Percentiles rank a stretch among this genome's conserved stretches.
Conservation (phyloP, 257 asterid genomes). For the Vinca minor region DNA sequence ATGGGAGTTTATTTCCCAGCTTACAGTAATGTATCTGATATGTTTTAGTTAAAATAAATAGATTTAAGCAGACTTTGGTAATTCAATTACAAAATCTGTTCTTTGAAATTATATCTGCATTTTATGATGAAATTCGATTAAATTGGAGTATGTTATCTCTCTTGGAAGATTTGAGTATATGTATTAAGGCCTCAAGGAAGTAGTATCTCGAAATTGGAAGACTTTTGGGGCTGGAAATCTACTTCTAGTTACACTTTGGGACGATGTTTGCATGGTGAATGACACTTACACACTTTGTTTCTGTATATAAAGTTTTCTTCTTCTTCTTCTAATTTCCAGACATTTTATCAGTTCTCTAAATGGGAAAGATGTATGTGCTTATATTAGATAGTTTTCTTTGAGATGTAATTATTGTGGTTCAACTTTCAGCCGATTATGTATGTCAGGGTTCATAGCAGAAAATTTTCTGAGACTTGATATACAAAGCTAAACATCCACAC, state of each 20-base stretch:
- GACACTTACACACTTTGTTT: too few relatives aligned
- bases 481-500: not conserved
- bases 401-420: not conserved
- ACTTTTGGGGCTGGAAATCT: too few relatives aligned
- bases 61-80: not conserved
- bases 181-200: too few relatives aligned
- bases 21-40: not conserved
- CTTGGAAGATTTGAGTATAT: too few relatives aligned
- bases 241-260: too few relatives aligned
- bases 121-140: not conserved
- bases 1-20: not conserved
- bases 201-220: too few relatives aligned
- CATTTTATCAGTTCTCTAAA: not conserved
- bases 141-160: not conserved
- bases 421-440: not conserved
- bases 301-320: not conserved
- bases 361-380: not conserved
- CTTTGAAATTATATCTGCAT: not conserved
- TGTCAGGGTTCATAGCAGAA: too few relatives aligned
- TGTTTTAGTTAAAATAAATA: not conserved
- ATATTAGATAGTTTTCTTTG: not conserved
- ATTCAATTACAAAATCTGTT: not conserved
- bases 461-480: not conserved
- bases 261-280: too few relatives aligned
- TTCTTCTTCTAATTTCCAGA: not conserved